Conservation (phyloP, 177 flowering plant species). For the Vitis hybrid region DNA sequence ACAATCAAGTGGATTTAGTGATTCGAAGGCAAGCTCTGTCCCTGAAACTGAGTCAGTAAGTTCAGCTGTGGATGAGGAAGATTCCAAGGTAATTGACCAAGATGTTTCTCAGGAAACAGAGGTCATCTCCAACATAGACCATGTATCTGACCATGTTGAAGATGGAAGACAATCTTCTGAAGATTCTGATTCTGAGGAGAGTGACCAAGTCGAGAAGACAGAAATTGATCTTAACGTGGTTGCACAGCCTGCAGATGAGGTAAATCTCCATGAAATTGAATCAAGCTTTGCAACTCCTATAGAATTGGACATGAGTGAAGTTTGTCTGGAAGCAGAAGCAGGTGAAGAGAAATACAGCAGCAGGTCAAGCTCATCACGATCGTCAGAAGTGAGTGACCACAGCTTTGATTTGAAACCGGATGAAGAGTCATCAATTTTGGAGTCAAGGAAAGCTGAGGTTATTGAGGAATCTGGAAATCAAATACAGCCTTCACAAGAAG, state of each 20-base stretch:
- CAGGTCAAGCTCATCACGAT: slow-evolving; percentile 46
- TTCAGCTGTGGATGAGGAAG: slow-evolving; percentile 52
- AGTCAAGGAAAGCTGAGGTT: slow-evolving; percentile 15
- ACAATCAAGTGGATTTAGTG: slow-evolving; percentile 55
- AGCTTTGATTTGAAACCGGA: slow-evolving; percentile 22
- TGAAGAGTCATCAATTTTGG: slow-evolving; percentile 22
- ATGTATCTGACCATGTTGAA: slow-evolving; percentile 34
- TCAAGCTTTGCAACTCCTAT: slow-evolving; percentile 11
- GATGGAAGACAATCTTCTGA: slow-evolving; percentile 52
- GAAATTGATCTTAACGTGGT: slow-evolving; percentile 26
- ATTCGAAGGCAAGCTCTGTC: slow-evolving; percentile 68
- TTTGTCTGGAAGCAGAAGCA: slow-evolving; percentile 21
- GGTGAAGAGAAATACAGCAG: slow-evolving; percentile 37
- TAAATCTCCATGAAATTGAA: slow-evolving; percentile 21
- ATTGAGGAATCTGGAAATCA: slow-evolving; percentile 27
- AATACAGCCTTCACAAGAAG: slow-evolving; percentile 25
- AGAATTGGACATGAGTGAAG: slow-evolving; percentile 16
- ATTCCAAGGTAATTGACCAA: slow-evolving; percentile 39
- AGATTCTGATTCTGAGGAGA: slow-evolving; percentile 35
- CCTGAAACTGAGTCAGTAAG: slow-evolving; percentile 64
- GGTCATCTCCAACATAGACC: slow-evolving; percentile 25
- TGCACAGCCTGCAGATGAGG: slow-evolving; percentile 11
- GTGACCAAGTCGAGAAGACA: slow-evolving; percentile 31
- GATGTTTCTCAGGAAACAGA: slow-evolving; percentile 35
- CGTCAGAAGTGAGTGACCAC: slow-evolving; percentile 47